Conservation (phyloP, 2,329 filamentous ascomycete genomes). For the Ophiocordyceps robertsii region DNA sequence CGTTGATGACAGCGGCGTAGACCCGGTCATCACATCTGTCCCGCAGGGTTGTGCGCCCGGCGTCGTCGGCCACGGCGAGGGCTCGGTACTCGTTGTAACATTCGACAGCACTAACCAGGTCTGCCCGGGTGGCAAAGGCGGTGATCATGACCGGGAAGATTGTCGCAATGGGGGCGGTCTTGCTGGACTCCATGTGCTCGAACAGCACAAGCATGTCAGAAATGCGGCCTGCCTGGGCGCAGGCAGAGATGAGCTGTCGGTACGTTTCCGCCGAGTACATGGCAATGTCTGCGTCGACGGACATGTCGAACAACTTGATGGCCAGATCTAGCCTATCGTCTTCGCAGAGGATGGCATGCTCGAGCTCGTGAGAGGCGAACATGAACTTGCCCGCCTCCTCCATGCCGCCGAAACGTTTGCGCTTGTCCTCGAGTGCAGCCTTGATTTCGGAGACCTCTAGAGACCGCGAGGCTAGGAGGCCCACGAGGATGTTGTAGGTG, state of each 20-base stretch:
- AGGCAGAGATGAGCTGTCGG: slow-evolving; percentile 72
- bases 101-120: slow-evolving; percentile 78
- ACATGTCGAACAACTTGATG: slow-evolving; percentile 72
- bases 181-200: slow-evolving; percentile 75
- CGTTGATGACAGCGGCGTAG: slow-evolving; percentile 83
- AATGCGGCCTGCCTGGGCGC: slow-evolving; percentile 66
- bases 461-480: slow-evolving; percentile 66
- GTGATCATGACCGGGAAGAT: slow-evolving; percentile 91
- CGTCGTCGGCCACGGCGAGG: slow-evolving; percentile 74
- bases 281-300: slow-evolving; percentile 46
- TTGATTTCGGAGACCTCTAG: slow-evolving; percentile 65
- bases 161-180: slow-evolving; percentile 60
- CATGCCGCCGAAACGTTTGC: slow-evolving; percentile 73
- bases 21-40: slow-evolving; percentile 70
- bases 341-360: slow-evolving; percentile 73
- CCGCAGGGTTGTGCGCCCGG: slow-evolving; percentile 52
- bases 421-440: slow-evolving; percentile 64
- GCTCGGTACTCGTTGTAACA: slow-evolving; percentile 92
- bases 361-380: slow-evolving; percentile 75
- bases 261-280: slow-evolving; percentile 75
- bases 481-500: slow-evolving; percentile 80
- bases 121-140: slow-evolving; percentile 72
- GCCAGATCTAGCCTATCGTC: slow-evolving; percentile 80
- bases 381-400: slow-evolving; percentile 76
- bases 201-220: slow-evolving; percentile 86